Percentiles rank a stretch among this genome's conserved stretches.
These are phyloP conservation scores for Amanita subjunquillea DNA, from an alignment of 768 basidiomycete genomes.

Conservation along the genomic window DNA sequence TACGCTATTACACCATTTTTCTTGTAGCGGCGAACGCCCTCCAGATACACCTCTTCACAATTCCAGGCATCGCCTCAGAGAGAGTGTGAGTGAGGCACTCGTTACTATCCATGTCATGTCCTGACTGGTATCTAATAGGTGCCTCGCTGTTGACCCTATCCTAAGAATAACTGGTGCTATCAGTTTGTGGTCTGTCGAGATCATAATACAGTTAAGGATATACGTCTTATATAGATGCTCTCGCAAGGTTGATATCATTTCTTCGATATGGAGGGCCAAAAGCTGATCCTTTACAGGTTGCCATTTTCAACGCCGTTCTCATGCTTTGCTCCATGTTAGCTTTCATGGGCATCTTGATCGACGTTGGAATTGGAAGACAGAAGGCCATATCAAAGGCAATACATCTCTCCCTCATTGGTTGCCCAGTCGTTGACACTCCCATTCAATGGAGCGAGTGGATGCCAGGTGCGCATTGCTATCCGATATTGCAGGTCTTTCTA, in stretches of 20 bases:
- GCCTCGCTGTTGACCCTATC: conserved; percentile 32
- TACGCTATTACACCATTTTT: conserved; percentile 36
- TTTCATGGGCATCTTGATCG: conserved; percentile 30
- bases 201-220: conserved; percentile 36
- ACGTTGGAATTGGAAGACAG: conserved; percentile 24
- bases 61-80: conserved; percentile 24
- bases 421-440: conserved; percentile 28
- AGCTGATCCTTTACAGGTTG: conserved; percentile 17
- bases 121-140: conserved; percentile 16
- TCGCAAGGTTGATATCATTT: conserved; percentile 11
- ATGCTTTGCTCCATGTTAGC: conserved; percentile 30
- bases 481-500: neutral
- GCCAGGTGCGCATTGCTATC: conserved; percentile 19
- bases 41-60: conserved; percentile 33
- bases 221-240: conserved; percentile 32
- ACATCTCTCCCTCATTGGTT: conserved; percentile 29
- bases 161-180: conserved; percentile 32
- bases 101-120: neutral
- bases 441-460: conserved; percentile 37
- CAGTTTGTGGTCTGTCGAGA: conserved; percentile 37
- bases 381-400: conserved; percentile 25
- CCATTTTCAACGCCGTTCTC: conserved; percentile 25
- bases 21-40: conserved; percentile 32
- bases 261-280: neutral
- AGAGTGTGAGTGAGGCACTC: conserved; percentile 23